These are phyloP conservation scores for Ceratorhiza oryzae-sativae DNA, from an alignment of 1,284 basidiomycete species.

Conservation along the genomic window DNA sequence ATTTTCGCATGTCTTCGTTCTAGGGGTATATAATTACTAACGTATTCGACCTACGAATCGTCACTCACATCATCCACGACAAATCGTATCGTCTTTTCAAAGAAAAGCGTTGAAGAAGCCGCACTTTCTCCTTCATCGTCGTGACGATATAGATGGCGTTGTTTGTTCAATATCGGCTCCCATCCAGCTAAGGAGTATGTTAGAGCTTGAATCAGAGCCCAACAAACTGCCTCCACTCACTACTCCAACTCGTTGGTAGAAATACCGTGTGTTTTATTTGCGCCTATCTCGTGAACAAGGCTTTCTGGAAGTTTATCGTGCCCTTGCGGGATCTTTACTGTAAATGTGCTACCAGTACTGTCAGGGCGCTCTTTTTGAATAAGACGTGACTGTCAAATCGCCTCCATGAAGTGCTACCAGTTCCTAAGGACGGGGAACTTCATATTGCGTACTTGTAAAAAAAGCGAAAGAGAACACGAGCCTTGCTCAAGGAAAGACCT, in stretches of 20 bases:
- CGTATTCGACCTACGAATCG: background rate
- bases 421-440: constrained; percentile 40
- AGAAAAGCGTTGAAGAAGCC: constrained; percentile 43
- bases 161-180: constrained; percentile 33
- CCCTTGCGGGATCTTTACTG: constrained; percentile 15
- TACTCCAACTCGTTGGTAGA: constrained; percentile 33
- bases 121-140: constrained; percentile 45
- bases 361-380: background rate
- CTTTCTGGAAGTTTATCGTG: constrained; percentile 44
- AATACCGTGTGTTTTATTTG: constrained; percentile 17
- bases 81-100: constrained; percentile 46
- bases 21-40: background rate
- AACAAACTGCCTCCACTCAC: background rate
- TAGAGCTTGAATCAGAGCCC: background rate
- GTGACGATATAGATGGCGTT: constrained; percentile 40
- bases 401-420: constrained; percentile 50
- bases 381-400: constrained; percentile 13
- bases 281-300: constrained; percentile 44
- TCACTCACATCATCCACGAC: constrained; percentile 40
- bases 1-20: constrained; percentile 39
- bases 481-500: constrained; percentile 49
- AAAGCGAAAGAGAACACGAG: background rate
- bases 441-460: background rate
- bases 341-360: constrained; percentile 14
- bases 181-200: constrained; percentile 44